Evolutionary conservation across 2,329 filamentous ascomycete genomes (phyloP).

Genomic region (Raffaelea albimanens): DNA sequence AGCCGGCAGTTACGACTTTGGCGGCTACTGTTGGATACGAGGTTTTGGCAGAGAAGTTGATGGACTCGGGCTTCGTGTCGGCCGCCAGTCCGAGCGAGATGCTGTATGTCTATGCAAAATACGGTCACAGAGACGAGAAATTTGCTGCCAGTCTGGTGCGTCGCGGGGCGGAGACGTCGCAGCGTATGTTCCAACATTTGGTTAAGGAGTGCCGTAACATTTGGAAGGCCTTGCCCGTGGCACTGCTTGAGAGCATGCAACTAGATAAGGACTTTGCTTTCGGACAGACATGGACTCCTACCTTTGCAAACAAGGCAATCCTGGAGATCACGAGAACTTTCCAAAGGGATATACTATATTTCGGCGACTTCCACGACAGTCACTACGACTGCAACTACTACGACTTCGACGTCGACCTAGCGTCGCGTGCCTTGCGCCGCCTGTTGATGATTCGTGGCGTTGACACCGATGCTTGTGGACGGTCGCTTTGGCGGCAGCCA

Average conservation of each 20-base stretch:
- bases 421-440: neutral
- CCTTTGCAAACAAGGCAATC: neutral
- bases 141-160: neutral
- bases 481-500: neutral
- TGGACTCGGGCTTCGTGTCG: conserved; percentile 1
- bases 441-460: neutral
- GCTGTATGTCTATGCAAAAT: neutral
- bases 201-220: neutral
- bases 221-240: neutral
- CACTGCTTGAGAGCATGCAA: neutral
- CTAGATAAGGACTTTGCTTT: neutral
- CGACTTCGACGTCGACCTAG: neutral
- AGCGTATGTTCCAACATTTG: neutral
- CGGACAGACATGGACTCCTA: neutral
- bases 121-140: neutral
- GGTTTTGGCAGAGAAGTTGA: neutral
- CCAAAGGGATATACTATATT: neutral
- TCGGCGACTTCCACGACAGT: neutral
- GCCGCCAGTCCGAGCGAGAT: neutral
- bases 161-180: neutral
- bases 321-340: neutral
- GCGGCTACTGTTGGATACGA: conserved; percentile 1
- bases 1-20: neutral
- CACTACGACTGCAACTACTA: no score
- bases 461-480: neutral